Evolutionary conservation across 345 rosid species (phyloP), one percentile per base, ranked within the genome.

Genomic region (Populus ilicifolia): DNA sequence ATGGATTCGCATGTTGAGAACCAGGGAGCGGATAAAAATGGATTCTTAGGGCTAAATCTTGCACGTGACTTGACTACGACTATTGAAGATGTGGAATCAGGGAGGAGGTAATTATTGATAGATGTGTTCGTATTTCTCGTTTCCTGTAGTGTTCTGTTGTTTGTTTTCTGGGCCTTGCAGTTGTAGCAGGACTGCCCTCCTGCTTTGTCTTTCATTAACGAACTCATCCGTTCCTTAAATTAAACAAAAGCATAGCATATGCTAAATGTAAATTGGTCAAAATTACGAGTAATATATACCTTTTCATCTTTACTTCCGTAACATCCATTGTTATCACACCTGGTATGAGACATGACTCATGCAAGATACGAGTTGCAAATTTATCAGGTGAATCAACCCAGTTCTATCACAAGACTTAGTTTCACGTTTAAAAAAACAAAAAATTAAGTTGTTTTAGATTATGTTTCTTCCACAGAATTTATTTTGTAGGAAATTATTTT

Each of bases 31-130:
- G 90, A 74, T 64, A 62, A 73, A 30, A 77, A 75, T 6, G 89
- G 89, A 69, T 83, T 67, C 74, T 72, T 81, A 76, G 90, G 91
- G 52, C 66, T 87, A 54, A 88, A 84, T 74, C 77, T 87, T 79
- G 86, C 75, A 59, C 66, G 46, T 61, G 74, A 77, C 72, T 74
- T 89, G 48, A 76, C 56, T 80, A 67, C 78, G 62, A 72, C 80
- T 35, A 5, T 70, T 76, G 86, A 78, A 39, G 91, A 88, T 71
- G 75, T 74, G 30, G 92, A 89, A 83, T 54, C 71, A 1, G 87
- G 87, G 68, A 82, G 83, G 76, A 78, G 83, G 61, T 54, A 54
- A 54, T 54, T 20, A 7, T 20, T 21, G 61, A 21, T 54, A 54
- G 61, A 54, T 16, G 39, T 27, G 8, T 17, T 1, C 5, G 9